phyloP scores from a whole-genome alignment of 371 early-diverging fungal genomes.

The Amoeboaphelidium protococcarum region DNA sequence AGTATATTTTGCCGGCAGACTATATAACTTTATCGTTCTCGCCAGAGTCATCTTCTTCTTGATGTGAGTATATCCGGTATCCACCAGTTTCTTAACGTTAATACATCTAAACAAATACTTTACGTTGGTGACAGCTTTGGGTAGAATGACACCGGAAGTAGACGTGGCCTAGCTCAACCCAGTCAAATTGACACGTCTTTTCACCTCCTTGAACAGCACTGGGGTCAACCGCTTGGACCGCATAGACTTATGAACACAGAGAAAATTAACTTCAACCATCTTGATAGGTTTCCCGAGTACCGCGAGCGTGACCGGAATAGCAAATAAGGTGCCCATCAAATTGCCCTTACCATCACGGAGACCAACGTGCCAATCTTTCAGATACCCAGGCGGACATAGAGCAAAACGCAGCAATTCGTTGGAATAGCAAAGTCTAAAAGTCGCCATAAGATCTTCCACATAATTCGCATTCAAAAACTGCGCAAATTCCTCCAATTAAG shows the following conservation, averaged over 20 bases:
- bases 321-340: constrained; percentile 84
- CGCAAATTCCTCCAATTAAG: constrained; percentile 57
- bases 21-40: constrained; percentile 36
- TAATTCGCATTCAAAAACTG: constrained; percentile 63
- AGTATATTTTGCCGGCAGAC: constrained; percentile 29
- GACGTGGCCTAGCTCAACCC: constrained; percentile 97
- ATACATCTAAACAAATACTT: constrained; percentile 74
- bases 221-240: constrained; percentile 88
- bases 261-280: constrained; percentile 91
- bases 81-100: constrained; percentile 75
- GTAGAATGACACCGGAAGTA: constrained; percentile 77
- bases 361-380: constrained; percentile 62
- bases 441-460: constrained; percentile 79
- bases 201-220: constrained; percentile 94
- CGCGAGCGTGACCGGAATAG: constrained; percentile 49
- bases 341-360: constrained; percentile 52
- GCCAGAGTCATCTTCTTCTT: constrained; percentile 43
- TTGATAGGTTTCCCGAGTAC: constrained; percentile 25
- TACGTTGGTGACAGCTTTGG: too few species aligned
- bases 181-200: constrained; percentile 64
- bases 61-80: constrained; percentile 60
- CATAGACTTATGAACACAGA: constrained; percentile 87
- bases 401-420: constrained; percentile 78
- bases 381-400: constrained; percentile 76
- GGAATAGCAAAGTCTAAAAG: constrained; percentile 85